These are phyloP conservation scores for Chaetomium tenue DNA, from an alignment of 495 filamentous ascomycete species.

Conservation along the genomic window DNA sequence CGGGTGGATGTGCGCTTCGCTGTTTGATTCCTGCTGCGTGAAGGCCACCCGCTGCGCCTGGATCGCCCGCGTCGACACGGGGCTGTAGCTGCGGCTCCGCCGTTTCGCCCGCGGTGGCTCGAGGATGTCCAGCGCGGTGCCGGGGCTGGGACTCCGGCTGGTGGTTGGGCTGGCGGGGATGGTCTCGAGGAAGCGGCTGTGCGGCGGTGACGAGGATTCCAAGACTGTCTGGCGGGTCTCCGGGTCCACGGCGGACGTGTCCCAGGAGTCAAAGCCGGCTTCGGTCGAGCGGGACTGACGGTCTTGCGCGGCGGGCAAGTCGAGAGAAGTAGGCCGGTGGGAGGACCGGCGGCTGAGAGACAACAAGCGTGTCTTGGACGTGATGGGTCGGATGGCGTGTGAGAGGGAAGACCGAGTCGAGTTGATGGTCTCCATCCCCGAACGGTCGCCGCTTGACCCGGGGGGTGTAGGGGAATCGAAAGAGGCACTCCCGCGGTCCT, in stretches of 20 bases:
- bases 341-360: slow-evolving; percentile 30
- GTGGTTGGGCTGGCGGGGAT: slow-evolving; percentile 59
- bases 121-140: slow-evolving; percentile 44
- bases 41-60: slow-evolving; percentile 36
- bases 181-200: slow-evolving; percentile 53
- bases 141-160: slow-evolving; percentile 51
- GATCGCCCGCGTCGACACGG: slow-evolving; percentile 30
- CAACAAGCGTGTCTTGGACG: slow-evolving; percentile 51
- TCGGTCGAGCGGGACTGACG: slow-evolving; percentile 29
- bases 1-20: slow-evolving; percentile 79
- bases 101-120: slow-evolving; percentile 40
- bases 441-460: slow-evolving; percentile 43
- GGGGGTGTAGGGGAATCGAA: slow-evolving; percentile 38
- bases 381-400: slow-evolving; percentile 49
- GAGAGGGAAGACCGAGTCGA: slow-evolving; percentile 56
- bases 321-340: slow-evolving; percentile 40
- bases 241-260: slow-evolving; percentile 60
- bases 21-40: slow-evolving; percentile 41
- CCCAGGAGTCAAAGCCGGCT: slow-evolving; percentile 68
- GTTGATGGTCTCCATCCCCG: slow-evolving; percentile 49
- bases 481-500: slow-evolving; percentile 29
- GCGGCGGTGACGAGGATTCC: slow-evolving; percentile 45
- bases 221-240: slow-evolving; percentile 56
- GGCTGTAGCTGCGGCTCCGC: slow-evolving; percentile 48
- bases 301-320: slow-evolving; percentile 38